Evolutionary conservation across 805 yeast genomes (phyloP), one percentile per base, ranked within the genome.

Genomic region (Kluyveromyces wickerhamii): DNA sequence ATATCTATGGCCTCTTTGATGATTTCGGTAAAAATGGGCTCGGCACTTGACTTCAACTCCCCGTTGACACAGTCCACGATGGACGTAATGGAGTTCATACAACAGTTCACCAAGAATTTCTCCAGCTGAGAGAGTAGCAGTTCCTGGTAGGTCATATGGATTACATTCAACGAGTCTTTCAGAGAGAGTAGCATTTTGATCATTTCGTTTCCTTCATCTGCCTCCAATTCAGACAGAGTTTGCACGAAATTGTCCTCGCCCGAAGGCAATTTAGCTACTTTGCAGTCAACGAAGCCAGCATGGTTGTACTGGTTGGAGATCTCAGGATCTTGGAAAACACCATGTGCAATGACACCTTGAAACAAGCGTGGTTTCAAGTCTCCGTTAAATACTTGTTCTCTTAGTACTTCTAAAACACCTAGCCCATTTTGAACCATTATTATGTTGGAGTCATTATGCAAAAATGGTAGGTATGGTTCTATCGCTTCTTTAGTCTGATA

Each of bases 341-440:
- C 97, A 55, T 89, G 96, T 3, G 83, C 73, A 28, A 81, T 80
- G 16, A 88, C 77, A 35, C 88, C 96, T 49, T 77, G 82, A 48
- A 67, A 77, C 9, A 88, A 47, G 6, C 62, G 64, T 3, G 96
- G 95, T 35, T 75, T 57, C 0, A 39, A 27, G 0, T 46, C 45
- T 1, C 57, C 48, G 1, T 79, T 76, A 80, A 92, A 83, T 4
- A 76, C 59, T 15, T 59, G 51, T 3, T 63, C 59, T 11, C 64
- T 59, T 21, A 87, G 51, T 27, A 67, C 65, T 8, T 81, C 82
- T 5, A 72, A 62, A 15, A 82, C 77, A 7, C 97, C 97, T 66
- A 87, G 67, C 1, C 98, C 98, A 54, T 92, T 92, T 47, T 92
- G 97, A 5, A 89, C 58, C 15, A 92, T 57, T 24, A 89, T 49